Percentiles rank a stretch among this genome's conserved stretches.
Evolutionary conservation across 805 yeast genomes (phyloP).

Genomic region (Lipomyces chichibuensis): DNA sequence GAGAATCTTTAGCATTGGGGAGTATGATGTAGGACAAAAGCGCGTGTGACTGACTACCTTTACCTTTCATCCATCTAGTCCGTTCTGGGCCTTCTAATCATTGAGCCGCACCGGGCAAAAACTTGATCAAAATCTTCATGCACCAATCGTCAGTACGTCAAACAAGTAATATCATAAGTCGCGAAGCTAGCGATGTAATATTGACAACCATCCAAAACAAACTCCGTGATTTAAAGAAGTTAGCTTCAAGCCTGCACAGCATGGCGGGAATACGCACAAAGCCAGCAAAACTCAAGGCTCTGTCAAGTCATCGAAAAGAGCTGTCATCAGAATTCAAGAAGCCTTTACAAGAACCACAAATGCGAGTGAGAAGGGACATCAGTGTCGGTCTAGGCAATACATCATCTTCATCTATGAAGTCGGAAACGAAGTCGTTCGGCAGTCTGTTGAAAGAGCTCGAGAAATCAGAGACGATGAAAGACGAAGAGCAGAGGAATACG

Average conservation of each 20-base stretch:
- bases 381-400: not conserved
- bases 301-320: not conserved
- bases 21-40: too few species aligned
- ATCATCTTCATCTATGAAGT: not conserved
- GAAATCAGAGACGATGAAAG: conserved; percentile 13
- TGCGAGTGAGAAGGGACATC: conserved; percentile 15
- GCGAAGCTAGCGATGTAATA: not conserved
- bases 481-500: conserved; percentile 7
- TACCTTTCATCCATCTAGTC: too few species aligned
- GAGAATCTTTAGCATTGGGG: too few species aligned
- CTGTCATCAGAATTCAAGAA: not conserved
- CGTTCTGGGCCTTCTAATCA: too few species aligned
- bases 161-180: not conserved
- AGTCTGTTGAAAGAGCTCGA: conserved; percentile 14
- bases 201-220: not conserved
- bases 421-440: conserved; percentile 23
- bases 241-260: not conserved
- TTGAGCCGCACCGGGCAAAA: not conserved
- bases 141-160: not conserved
- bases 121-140: not conserved
- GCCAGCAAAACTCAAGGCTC: not conserved
- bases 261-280: not conserved
- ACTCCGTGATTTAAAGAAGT: not conserved
- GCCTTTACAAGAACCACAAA: not conserved
- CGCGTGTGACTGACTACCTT: too few species aligned